Evolutionary conservation across 306 rosid genomes (phyloP).

Genomic region (Glycine soja): DNA sequence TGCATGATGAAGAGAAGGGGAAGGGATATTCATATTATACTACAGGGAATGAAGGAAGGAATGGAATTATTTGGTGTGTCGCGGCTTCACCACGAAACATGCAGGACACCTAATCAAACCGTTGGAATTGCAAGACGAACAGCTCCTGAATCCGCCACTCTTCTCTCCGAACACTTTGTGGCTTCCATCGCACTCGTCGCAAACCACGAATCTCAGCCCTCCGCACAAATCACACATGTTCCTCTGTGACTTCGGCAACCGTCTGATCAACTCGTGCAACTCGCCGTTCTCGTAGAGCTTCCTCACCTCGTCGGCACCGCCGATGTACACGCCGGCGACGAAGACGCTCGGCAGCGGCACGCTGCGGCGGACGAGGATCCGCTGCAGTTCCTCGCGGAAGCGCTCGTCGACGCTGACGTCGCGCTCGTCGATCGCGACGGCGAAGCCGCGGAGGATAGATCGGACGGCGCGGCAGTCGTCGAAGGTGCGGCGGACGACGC

Average conservation of each 20-base stretch:
- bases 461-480: slow-evolving; percentile 72
- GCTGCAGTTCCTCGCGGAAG: slow-evolving; percentile 65
- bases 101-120: slow-evolving; percentile 77
- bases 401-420: slow-evolving; percentile 77
- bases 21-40: no score
- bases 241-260: slow-evolving; percentile 57
- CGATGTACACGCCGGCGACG: slow-evolving; percentile 66
- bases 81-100: slow-evolving; percentile 54
- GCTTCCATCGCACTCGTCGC: slow-evolving; percentile 80
- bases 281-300: slow-evolving; percentile 71
- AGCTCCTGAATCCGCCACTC: slow-evolving; percentile 58
- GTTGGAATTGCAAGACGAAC: slow-evolving; percentile 65
- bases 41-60: background rate
- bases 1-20: background rate
- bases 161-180: slow-evolving; percentile 66
- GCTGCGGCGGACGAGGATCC: slow-evolving; percentile 52
- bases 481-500: slow-evolving; percentile 81
- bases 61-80: slow-evolving; percentile 44
- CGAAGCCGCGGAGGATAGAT: slow-evolving; percentile 68
- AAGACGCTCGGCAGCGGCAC: slow-evolving; percentile 71
- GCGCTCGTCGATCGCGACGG: slow-evolving; percentile 77
- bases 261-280: slow-evolving; percentile 58
- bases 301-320: slow-evolving; percentile 77
- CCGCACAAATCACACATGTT: slow-evolving; percentile 66
- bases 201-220: slow-evolving; percentile 73